Conservation (phyloP, 2,329 filamentous ascomycete genomes). For the Cucurbitaria berberidis region DNA sequence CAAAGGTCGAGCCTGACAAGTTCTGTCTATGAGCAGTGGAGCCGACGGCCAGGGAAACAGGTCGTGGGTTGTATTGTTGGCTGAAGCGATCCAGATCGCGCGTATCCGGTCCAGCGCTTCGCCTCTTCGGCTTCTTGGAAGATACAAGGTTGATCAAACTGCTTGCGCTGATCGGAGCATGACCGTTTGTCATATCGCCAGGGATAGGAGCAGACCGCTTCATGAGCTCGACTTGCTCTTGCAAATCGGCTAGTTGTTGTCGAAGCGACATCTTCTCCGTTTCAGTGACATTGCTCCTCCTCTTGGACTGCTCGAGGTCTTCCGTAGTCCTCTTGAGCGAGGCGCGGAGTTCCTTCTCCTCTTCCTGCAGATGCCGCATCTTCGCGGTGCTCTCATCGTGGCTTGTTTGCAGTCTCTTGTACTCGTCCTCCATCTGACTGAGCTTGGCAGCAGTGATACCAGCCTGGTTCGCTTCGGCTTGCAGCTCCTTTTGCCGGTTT, state of each 20-base stretch:
- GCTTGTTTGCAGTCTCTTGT: conserved; percentile 85
- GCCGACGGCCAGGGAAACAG: conserved; percentile 90
- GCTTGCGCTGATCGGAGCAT: conserved; percentile 58
- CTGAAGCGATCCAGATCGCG: conserved; percentile 90
- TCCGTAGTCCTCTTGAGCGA: conserved; percentile 78
- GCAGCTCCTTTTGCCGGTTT: conserved; percentile 87
- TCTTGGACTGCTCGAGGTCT: conserved; percentile 80
- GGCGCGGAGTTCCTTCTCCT: conserved; percentile 85
- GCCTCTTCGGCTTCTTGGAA: conserved; percentile 94
- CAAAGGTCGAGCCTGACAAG: conserved; percentile 77
- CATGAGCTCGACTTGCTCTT: conserved; percentile 89
- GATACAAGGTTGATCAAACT: conserved; percentile 96
- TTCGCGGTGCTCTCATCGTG: conserved; percentile 90
- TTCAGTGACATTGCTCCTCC: conserved; percentile 77
- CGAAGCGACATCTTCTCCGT: conserved; percentile 83
- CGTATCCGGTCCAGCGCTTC: conserved; percentile 86
- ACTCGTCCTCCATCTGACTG: conserved; percentile 91
- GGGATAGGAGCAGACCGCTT: conserved; percentile 79
- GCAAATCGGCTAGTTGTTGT: conserved; percentile 86
- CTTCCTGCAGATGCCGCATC: conserved; percentile 92
- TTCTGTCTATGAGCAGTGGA: conserved; percentile 71
- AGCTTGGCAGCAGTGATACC: conserved; percentile 92
- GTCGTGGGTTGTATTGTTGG: conserved; percentile 88
- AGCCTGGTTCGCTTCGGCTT: conserved; percentile 95
- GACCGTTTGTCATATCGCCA: conserved; percentile 71